Conservation (phyloP, 225 moss, liverwort and hornwort species). For the Ulota crispa region DNA sequence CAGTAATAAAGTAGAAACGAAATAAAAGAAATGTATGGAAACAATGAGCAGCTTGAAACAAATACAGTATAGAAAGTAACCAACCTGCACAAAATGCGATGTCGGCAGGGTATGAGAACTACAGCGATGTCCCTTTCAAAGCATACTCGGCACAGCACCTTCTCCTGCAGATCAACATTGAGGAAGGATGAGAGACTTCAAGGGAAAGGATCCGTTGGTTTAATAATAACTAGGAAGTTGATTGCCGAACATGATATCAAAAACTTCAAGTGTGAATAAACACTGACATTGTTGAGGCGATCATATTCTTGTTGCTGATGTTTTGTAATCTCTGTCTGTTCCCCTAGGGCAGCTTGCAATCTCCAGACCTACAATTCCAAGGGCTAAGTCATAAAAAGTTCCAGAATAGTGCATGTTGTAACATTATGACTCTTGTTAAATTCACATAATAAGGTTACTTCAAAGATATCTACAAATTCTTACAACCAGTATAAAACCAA, state of each 20-base stretch:
- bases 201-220: neutral
- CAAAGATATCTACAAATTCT: neutral
- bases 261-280: neutral
- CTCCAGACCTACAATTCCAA: conserved; percentile 79
- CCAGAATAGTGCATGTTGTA: neutral
- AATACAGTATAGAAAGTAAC: neutral
- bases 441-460: neutral
- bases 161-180: conserved; percentile 65
- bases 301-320: conserved; percentile 97
- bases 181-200: conserved; percentile 6
- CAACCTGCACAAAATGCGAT: conserved; percentile 94
- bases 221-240: neutral
- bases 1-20: neutral
- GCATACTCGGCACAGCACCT: conserved; percentile 95
- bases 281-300: conserved; percentile 84
- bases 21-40: neutral
- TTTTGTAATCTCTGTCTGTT: conserved; percentile 97
- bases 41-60: conserved; percentile 10
- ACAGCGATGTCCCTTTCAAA: conserved; percentile 97
- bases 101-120: conserved; percentile 94
- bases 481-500: neutral
- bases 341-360: conserved; percentile 93
- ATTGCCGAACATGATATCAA: neutral
- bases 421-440: neutral
- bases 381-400: conserved; percentile 13